phyloP scores from a whole-genome alignment of 2,329 filamentous ascomycete species.

The Drechmeria coniospora region DNA sequence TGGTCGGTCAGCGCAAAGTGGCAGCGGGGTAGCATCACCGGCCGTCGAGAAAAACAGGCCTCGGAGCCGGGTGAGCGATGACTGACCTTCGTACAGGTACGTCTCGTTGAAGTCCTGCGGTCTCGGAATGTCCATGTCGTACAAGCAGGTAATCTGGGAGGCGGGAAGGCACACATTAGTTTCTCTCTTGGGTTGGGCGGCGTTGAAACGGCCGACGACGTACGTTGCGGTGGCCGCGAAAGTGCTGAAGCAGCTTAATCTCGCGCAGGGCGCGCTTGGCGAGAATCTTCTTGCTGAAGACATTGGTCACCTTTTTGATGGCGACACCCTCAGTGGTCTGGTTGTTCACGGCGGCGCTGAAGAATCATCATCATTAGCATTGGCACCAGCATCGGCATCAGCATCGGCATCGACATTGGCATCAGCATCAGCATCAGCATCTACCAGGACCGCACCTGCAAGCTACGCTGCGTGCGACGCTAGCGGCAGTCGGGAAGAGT shows the following conservation, averaged over 20 bases:
- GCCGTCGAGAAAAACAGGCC: too few species aligned
- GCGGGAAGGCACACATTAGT: not conserved
- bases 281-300: conserved; percentile 99
- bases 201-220: conserved; percentile 15
- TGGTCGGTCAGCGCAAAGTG: not conserved
- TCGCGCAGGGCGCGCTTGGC: conserved; percentile 95
- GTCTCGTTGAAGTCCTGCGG: conserved; percentile 98
- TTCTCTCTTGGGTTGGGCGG: not conserved
- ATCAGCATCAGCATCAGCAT: too few species aligned
- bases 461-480: too few species aligned
- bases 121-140: conserved; percentile 97
- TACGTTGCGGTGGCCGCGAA: conserved; percentile 78
- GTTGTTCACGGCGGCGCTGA: conserved; percentile 80
- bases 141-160: conserved; percentile 84
- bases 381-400: not conserved
- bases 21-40: too few species aligned
- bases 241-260: conserved; percentile 97
- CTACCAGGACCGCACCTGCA: too few species aligned
- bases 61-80: not conserved
- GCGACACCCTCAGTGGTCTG: conserved; percentile 86
- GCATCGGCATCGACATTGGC: too few species aligned
- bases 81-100: conserved; percentile 89
- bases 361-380: conserved; percentile 4
- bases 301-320: conserved; percentile 99
- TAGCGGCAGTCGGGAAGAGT: conserved; percentile 7